Evolutionary conservation across 805 yeast genomes (phyloP), one percentile per base, ranked within the genome.

Genomic region (Candida verbasci): DNA sequence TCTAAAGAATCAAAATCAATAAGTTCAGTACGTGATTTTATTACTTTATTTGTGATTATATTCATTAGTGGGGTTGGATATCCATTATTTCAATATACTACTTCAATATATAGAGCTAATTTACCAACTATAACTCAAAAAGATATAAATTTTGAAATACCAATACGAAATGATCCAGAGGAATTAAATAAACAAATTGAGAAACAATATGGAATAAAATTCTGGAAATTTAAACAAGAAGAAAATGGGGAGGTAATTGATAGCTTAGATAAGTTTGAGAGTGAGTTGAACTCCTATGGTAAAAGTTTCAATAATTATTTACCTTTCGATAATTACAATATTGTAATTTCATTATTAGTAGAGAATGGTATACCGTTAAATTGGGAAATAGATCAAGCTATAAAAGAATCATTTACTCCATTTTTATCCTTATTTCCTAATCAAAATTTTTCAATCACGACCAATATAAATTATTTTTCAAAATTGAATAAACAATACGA

Each of bases 401-500:
- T 81, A 9, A 52, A 66, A n/a, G 49, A 56, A 12, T 4, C 10
- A 5, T 76, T 87, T 46, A 50, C 64, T 2, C 83, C 86, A 1
- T 70, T 85, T 18, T 60, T 85, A 34, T 18, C 17, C 7, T 47
- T 62, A 1, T 52, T 68, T 6, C 71, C 73, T 24, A 70, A 76
- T 43, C 74, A 87, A 22, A 80, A 83, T 47, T 78, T 91, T 52
- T 75, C 89, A 4, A 67, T 89, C 17, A 91, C 86, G 47, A 70
- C 94, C 1, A 94, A 86, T 54, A 72, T 86, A 24, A 83, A 82
- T 42, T 82, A 82, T 56, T 86, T 76, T 52, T 77, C 85, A 11
- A 53, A 52, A 22, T 58, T 75, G 22, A 46, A 59, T 10, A 42
- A 43, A 29, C 51, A 45, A 15, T 40, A 48, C 17, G 44, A 46